Base-by-base conservation (phyloP, 129 eudicot species). In the Centella asiatica region DNA sequence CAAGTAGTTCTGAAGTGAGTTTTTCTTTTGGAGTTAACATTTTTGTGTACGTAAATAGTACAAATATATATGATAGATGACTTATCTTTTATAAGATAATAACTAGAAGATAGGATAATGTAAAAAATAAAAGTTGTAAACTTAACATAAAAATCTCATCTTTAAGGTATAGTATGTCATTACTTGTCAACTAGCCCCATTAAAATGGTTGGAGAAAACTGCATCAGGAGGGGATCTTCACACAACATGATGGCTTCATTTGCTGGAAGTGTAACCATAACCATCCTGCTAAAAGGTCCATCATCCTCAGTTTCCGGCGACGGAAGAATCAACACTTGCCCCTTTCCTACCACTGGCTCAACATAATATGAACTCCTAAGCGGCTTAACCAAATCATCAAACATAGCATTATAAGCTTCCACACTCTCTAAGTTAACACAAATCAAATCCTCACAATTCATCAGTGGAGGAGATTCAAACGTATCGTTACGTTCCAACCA, bases 181-280 rank as follows among this genome's bases (percentile, higher is more conserved):
- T n/a, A n/a, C n/a, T n/a, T n/a, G n/a, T 57, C 42, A n/a, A 20
- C 24, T 61, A 18, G 56, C 44, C 66, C 69, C 78, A 59, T 69
- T 28, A 70, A 45, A 23, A 74, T 61, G 19, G 48, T 66, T 31
- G 84, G 85, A 44, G 66, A 51, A 57, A 71, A 71, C 4, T 69
- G 53, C 17, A 53, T 32, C 25, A 80, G 24, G 18, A 63, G 17
- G 2, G 17, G 50, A 60, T 72, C 74, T 42, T 73, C 51, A 58
- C 72, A 72, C 26, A 76, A 42, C 64, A 46, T 72, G 14, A 24
- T 42, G 37, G 28, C 62, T 76, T 72, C 82, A 72, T 60, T 61
- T 17, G 46, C 57, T 5, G 71, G 68, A 22, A 80, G 72, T 20
- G 82, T 80, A 11, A 76, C 74, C 73, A 69, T 72, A 22, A 66